Evolutionary conservation across 2,329 filamentous ascomycete genomes (phyloP), one percentile per base, ranked within the genome.

Genomic region (Herpomyces periplanetae): DNA sequence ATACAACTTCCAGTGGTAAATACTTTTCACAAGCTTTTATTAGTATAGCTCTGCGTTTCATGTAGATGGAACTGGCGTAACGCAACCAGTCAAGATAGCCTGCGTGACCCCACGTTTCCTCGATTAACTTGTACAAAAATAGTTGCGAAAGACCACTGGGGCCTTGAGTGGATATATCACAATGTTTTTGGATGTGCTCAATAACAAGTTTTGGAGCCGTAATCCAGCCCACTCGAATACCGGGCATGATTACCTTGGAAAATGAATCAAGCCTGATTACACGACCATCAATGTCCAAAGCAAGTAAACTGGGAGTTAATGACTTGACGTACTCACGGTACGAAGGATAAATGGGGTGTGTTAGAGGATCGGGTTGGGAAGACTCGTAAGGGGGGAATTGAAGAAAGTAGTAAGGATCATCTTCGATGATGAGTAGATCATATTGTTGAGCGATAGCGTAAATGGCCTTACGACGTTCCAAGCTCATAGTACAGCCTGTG

Each of bases 341-440:
- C 6, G 41, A 52, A 13, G 44, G 38, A 4, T 61, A 59, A 0
- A 51, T 44, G 4, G 53, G 49, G 3, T 44, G 39, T 2, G 44
- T 38, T 0, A 48, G 36, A 8, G 44, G 38, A 26, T 46, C 36
- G 13, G 45, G 39, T 7, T 51, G 47, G 2, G 47, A 47, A n/a
- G n/a, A n/a, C n/a, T n/a, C n/a, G 38, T 71, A 75, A 0, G 61
- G 55, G 28, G 65, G 55, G 37, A 55, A 88, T 35, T 87, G 73
- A 13, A 87, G 47, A 42, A 75, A 87, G 40, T 84, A 87, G 42
- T 87, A 87, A 2, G 73, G 73, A 35, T 87, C 73, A 34, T 87
- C 73, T 41, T 88, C 73, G 28, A 87, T 43, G 32, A 88, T 73
- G 41, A 54, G 63, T 15, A 87, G 32, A 32, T 87, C 65, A 37